These are phyloP conservation scores for Exophiala sp. DNA, from an alignment of 2,329 filamentous ascomycete species.

Conservation along the genomic window DNA sequence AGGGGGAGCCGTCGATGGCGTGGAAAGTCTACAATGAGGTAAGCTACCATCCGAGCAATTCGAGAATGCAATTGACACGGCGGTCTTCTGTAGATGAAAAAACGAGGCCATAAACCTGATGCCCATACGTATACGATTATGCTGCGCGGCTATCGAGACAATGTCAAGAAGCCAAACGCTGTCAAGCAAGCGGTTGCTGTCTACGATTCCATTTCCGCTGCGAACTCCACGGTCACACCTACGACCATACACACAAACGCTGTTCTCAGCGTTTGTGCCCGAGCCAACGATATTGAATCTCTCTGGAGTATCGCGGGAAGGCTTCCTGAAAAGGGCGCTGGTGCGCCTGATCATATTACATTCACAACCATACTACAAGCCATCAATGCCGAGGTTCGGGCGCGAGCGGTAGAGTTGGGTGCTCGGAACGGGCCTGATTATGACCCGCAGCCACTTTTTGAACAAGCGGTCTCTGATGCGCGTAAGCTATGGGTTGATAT, in stretches of 20 bases:
- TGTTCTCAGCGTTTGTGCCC: constrained; percentile 72
- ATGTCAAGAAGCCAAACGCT: constrained; percentile 52
- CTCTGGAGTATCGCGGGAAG: constrained; percentile 71
- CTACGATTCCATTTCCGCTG: constrained; percentile 66
- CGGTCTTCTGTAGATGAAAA: constrained; percentile 70
- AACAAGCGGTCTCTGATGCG: constrained; percentile 55
- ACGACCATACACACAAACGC: constrained; percentile 83
- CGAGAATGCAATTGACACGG: not conserved
- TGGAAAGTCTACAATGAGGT: constrained; percentile 87
- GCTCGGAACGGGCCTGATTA: constrained; percentile 26
- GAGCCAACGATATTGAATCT: constrained; percentile 68
- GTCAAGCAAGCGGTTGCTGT: constrained; percentile 65
- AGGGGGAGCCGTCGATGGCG: constrained; percentile 56
- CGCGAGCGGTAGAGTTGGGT: constrained; percentile 28
- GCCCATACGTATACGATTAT: constrained; percentile 77
- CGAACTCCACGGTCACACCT: constrained; percentile 59
- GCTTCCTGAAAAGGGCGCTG: constrained; percentile 58
- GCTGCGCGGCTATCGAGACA: constrained; percentile 64
- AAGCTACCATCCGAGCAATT: constrained; percentile 26
- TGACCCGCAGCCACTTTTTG: constrained; percentile 30
- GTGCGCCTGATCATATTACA: constrained; percentile 63
- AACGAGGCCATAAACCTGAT: constrained; percentile 73
- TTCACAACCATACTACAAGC: constrained; percentile 80
- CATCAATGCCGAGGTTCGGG: constrained; percentile 49
- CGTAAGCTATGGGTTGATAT: constrained; percentile 77